phyloP scores from a whole-genome alignment of 176 grass and related monocot genomes.

The Alloteropsis semialata region DNA sequence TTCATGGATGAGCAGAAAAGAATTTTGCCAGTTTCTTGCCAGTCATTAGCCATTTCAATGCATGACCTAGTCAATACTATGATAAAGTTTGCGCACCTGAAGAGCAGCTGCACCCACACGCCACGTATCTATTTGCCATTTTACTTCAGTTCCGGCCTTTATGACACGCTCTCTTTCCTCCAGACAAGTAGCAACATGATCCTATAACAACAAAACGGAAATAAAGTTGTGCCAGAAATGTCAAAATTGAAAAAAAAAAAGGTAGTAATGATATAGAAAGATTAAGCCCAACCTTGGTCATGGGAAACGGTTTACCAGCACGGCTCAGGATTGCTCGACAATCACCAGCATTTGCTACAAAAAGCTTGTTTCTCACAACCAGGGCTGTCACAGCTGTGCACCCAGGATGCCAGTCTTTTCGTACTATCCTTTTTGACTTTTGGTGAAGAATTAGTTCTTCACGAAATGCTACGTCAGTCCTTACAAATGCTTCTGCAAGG shows the following conservation, averaged over 20 bases:
- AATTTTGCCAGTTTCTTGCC: neutral
- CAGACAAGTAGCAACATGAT: slow-evolving; percentile 85
- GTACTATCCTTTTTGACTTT: slow-evolving; percentile 69
- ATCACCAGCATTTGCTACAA: slow-evolving; percentile 97
- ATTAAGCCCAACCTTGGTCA: slow-evolving; percentile 68
- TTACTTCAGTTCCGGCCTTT: slow-evolving; percentile 80
- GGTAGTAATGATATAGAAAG: neutral
- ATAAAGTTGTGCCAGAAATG: neutral
- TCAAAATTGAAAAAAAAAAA: slow-evolving; percentile 5
- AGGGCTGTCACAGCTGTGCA: slow-evolving; percentile 83
- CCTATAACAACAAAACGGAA: slow-evolving; percentile 46
- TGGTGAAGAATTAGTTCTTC: slow-evolving; percentile 63
- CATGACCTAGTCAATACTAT: neutral
- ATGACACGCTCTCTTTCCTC: slow-evolving; percentile 79
- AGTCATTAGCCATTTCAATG: neutral
- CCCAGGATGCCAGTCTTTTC: slow-evolving; percentile 92
- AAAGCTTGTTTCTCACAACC: slow-evolving; percentile 80
- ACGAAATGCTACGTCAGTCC: slow-evolving; percentile 74
- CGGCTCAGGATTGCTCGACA: slow-evolving; percentile 85
- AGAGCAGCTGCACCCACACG: slow-evolving; percentile 91
- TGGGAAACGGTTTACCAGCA: slow-evolving; percentile 68
- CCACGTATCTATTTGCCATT: slow-evolving; percentile 98
- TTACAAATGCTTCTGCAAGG: slow-evolving; percentile 76
- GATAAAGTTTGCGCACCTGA: slow-evolving; percentile 52
- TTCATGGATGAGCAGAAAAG: neutral